Conservation (phyloP, 129 eudicot genomes). For the Solidago caesia region DNA sequence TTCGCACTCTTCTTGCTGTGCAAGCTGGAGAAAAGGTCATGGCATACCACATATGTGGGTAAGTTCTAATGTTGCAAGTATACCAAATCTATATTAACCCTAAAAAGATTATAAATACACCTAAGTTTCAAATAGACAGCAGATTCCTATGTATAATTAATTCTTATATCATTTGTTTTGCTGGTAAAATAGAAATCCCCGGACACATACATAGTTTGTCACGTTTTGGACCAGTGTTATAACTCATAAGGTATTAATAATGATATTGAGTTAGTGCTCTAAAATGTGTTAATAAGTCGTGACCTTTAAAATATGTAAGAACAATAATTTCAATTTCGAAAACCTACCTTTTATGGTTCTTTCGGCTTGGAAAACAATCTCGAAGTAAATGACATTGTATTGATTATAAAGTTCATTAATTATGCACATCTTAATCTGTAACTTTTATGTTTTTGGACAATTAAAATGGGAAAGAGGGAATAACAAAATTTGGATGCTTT, state of each 20-base stretch:
- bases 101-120: not conserved
- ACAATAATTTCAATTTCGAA: not conserved
- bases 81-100: slow-evolving; percentile 9
- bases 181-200: no score
- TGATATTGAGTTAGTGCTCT: not conserved
- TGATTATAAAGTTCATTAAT: not conserved
- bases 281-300: not conserved
- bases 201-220: not conserved
- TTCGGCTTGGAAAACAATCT: not conserved
- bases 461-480: not conserved
- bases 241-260: not conserved
- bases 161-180: not conserved
- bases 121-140: not conserved
- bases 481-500: not conserved
- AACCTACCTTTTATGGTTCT: not conserved
- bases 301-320: not conserved
- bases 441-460: not conserved
- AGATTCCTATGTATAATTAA: no score
- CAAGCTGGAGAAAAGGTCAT: slow-evolving; percentile 43
- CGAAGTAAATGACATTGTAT: not conserved
- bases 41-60: slow-evolving; percentile 73
- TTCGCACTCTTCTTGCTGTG: slow-evolving; percentile 48
- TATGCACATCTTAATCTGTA: not conserved
- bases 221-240: not conserved
- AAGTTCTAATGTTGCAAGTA: slow-evolving; percentile 22